Evolutionary conservation across 352 stramenopile species (phyloP).

Genomic region (Globisporangium spiculum): DNA sequence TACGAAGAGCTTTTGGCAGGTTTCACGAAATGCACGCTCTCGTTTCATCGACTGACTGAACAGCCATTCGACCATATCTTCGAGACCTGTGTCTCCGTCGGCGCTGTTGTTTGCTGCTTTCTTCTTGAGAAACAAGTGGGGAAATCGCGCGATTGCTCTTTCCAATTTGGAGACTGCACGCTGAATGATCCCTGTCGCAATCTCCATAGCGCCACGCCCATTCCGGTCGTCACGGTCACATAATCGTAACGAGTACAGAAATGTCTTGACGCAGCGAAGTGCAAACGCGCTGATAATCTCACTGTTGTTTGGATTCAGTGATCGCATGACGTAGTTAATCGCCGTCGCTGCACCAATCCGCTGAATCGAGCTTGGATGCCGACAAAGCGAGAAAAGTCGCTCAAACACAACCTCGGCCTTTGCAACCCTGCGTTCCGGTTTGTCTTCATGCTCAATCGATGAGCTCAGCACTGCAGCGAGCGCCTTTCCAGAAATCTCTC

Average conservation of each 20-base stretch:
- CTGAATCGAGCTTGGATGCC: slow-evolving; percentile 54
- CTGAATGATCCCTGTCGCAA: slow-evolving; percentile 55
- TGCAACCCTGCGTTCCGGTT: slow-evolving; percentile 8
- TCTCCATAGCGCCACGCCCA: slow-evolving; percentile 30
- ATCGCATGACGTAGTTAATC: slow-evolving; percentile 69
- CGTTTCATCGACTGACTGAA: slow-evolving; percentile 37
- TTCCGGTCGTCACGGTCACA: slow-evolving; percentile 41
- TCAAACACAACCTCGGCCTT: slow-evolving; percentile 61
- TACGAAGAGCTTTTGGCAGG: slow-evolving; percentile 46
- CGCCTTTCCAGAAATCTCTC: slow-evolving; percentile 61
- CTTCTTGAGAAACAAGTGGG: slow-evolving; percentile 40
- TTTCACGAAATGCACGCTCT: slow-evolving; percentile 35
- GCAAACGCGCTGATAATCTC: slow-evolving; percentile 52
- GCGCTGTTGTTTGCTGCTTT: slow-evolving; percentile 1
- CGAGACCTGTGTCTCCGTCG: slow-evolving; percentile 22
- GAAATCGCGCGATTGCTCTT: slow-evolving; percentile 46
- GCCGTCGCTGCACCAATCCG: slow-evolving; percentile 61
- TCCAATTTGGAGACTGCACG: slow-evolving; percentile 63
- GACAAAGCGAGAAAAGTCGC: slow-evolving; percentile 69
- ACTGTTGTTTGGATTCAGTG: slow-evolving; percentile 55
- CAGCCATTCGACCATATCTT: slow-evolving; percentile 27
- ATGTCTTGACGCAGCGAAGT: slow-evolving; percentile 61
- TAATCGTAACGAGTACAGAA: slow-evolving; percentile 60
- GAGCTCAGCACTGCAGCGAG: slow-evolving; percentile 52
- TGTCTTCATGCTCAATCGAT: slow-evolving; percentile 33